phyloP scores from a whole-genome alignment of 495 filamentous ascomycete genomes.

The Trichoderma asperelloides region DNA sequence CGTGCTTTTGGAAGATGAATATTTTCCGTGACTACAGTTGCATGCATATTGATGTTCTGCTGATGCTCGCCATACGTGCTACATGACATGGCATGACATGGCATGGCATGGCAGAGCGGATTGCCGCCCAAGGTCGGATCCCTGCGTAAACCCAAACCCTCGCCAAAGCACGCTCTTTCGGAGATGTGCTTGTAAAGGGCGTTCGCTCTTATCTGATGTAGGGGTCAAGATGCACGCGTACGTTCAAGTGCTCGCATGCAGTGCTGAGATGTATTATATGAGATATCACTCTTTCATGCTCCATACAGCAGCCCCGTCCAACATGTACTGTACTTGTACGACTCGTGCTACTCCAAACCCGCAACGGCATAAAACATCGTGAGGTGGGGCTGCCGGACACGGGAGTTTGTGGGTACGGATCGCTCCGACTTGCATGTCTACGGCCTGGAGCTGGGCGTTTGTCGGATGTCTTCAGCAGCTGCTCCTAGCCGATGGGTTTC shows the following conservation, averaged over 20 bases:
- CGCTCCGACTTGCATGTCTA: constrained; percentile 6
- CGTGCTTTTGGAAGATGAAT: neutral
- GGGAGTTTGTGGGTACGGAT: constrained; percentile 8
- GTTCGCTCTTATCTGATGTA: too few species aligned
- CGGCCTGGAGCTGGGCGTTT: neutral
- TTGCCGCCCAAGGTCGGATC: neutral
- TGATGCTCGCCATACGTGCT: neutral
- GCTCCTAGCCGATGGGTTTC: neutral
- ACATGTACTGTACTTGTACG: neutral
- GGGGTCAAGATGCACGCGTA: too few species aligned
- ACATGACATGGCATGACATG: neutral
- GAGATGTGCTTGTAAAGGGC: too few species aligned
- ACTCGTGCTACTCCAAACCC: neutral
- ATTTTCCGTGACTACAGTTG: neutral
- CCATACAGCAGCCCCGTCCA: neutral
- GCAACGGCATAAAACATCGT: neutral
- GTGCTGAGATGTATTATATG: too few species aligned
- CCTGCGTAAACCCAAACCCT: neutral
- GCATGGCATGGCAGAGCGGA: neutral
- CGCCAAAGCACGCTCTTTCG: neutral
- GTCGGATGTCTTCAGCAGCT: constrained; percentile 4
- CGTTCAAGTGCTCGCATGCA: too few species aligned
- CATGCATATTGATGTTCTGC: constrained; percentile 1
- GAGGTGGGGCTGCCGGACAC: constrained; percentile 6
- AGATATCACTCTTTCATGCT: neutral